Base-by-base conservation (phyloP, 768 basidiomycete species). In the Boletus fagicola region DNA sequence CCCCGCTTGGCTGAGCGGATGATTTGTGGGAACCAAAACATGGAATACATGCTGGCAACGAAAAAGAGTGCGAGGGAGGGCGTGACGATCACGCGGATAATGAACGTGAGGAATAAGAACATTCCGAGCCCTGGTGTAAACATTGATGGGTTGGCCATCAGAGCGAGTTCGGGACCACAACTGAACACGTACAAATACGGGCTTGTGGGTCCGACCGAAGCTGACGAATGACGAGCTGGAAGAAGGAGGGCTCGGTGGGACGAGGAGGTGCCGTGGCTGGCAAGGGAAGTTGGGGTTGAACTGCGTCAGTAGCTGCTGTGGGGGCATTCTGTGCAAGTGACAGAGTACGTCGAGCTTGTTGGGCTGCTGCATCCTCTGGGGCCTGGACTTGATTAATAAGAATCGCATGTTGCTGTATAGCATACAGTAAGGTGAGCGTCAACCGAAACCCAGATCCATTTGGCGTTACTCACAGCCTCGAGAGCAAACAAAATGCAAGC, bases 1-100 rank as follows among this genome's bases (percentile, higher is more conserved):
- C 87, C 88, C 24, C 90, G 81, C 22, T 81, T 80, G 16, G 80
- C 84, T 16, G 92, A 89, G 24, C 94, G 80, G 52, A 87, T 76
- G 48, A 97, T 92, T 72, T 95, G 94, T 4, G 91, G 87, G 5
- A 88, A 62, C 94, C 94, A 97, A 65, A 94, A 86, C 57, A 79
- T 79, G 7, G 87, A 87, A 71, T 95, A 93, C 54, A 91, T 80
- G 28, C 76, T 68, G 11, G 77, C 81, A 35, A 94, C 79, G 61
- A 89, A 84, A 18, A 87, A 61, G 63, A 90, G 76, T 9, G 86
- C 81, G 44, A 91, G 75, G 0, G 81, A 79, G 2, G 88, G 83
- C 22, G 84, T 83, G 64, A 90, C 64, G 51, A 92, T 84, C 49
- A 93, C 79, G 36, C 89, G 85, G 61, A 93, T 83, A 54, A 94